Base-by-base conservation (phyloP, 139 green algal species). In the Trebouxia sp. region DNA sequence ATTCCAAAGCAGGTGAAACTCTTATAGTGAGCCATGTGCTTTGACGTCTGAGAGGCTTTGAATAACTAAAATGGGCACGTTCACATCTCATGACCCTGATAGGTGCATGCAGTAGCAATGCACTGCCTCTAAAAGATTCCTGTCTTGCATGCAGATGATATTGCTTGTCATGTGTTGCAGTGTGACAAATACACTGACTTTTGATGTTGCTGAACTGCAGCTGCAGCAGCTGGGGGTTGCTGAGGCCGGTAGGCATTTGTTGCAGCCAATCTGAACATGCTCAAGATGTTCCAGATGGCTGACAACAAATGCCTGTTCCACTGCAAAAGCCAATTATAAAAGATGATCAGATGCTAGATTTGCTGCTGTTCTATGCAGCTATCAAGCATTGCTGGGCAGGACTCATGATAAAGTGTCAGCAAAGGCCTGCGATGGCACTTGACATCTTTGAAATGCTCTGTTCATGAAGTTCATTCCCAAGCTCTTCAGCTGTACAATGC, bases 211-310 rank as follows among this genome's bases (percentile, higher is more conserved):
- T 65, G 41, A 1, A 1, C 28, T 15, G 14, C 15, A 43, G 65
- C 42, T 74, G 65, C 38, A 45, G 65, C 24, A 5, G 14, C 42
- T 65, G 85, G 53, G 26, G 85, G 83, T 76, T 85, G 79, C 43
- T 89, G 85, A 89, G 84, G 62, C 17, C 65, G 85, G 75, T 89
- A 89, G 84, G 70, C 83, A 84, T 53, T 82, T 79, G 48, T 66
- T 43, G 58, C 30, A 41, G 58, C 26, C 14, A 30, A 7, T 69
- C 30, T 69, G 58, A 30, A 42, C 20, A 4, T 20, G 9, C 8
- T 12, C 14, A 3, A 10, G 22, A 14, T 43, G 53, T 65, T 26
- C 24, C 5, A 42, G 28, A 17, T 12, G 26, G 11, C 11, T 24
- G 26, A 15, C 58, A 41, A 30, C 30, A 39, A 42, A 42, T 69